Evolutionary conservation across 2,329 filamentous ascomycete genomes (phyloP), one percentile per base, ranked within the genome.

Genomic region (Colletotrichum sp.): DNA sequence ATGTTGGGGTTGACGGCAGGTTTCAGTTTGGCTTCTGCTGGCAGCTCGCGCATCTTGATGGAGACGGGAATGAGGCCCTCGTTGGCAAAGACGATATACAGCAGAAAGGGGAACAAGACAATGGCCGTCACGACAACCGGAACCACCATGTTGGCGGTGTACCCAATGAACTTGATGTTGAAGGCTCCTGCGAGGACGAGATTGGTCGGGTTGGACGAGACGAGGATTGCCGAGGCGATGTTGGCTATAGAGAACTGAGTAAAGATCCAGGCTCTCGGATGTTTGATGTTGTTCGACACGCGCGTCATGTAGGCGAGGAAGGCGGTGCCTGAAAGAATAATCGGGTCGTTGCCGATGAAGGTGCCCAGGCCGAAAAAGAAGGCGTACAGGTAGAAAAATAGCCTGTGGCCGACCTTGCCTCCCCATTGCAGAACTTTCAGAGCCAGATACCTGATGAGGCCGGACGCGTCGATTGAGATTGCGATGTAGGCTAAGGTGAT

Each of bases 181-280:
- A 95, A 95, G 3, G 94, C 94, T 5, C 93, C 93, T 0, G 93
- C 93, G 0, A 95, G 88, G 1, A 95, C 93, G 9, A 95, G 88
- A 71, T 95, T 95, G 4, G 94, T 95, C 0, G 94, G 94, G 75
- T 95, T 95, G 0, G 93, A 95, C 0, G 94, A 95, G 12, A 96
- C 94, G 14, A 96, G 86, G 28, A 95, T 94, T 1, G 94, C 93
- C 0, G 94, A 95, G 3, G 91, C 92, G 63, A 95, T 93, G 76
- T 95, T 95, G 67, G 93, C 93, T 2, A 94, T 83, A 18, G 93
- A 90, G 73, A 95, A 95, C 74, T 95, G 94, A 3, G 90, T 90
- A 78, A 92, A 89, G 26, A 95, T 94, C 93, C 94, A 95, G 0
- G 94, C 94, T 79, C 91, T 86, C 1, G 94, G 93, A 72, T 94